phyloP scores from a whole-genome alignment of 2,329 filamentous ascomycete genomes.

The Verticillium nonalfalfae region DNA sequence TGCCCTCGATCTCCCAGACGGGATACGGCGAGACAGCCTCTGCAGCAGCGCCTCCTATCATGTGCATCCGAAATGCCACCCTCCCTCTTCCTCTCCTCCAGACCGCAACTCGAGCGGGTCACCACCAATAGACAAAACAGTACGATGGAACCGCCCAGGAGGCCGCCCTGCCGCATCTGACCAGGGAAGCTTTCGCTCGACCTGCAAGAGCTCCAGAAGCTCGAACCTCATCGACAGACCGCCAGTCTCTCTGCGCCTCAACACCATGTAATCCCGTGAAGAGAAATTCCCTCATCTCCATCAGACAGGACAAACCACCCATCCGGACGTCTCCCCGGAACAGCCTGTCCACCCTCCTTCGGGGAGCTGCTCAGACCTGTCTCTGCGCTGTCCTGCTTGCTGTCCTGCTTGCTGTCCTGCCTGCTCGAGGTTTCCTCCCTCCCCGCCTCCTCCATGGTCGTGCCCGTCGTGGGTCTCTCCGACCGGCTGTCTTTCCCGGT shows the following conservation, averaged over 20 bases:
- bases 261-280: conserved; percentile 4
- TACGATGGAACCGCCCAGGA: neutral
- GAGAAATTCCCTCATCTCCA: conserved; percentile 12
- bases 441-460: neutral
- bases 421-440: neutral
- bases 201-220: neutral
- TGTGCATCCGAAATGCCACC: neutral
- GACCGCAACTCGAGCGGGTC: neutral
- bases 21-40: neutral
- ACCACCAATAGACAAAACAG: neutral
- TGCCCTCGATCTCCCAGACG: neutral
- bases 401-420: neutral
- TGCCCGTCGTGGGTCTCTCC: neutral
- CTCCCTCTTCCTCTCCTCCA: neutral
- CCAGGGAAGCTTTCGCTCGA: neutral
- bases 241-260: neutral
- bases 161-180: neutral
- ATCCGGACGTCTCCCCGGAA: conserved; percentile 8
- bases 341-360: conserved; percentile 2
- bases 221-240: neutral
- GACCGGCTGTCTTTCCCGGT: neutral
- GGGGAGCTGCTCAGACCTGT: neutral
- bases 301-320: neutral
- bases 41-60: neutral
- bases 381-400: neutral